Evolutionary conservation across 2,329 filamentous ascomycete genomes (phyloP).

Genomic region (Epichloe brachyelytri): DNA sequence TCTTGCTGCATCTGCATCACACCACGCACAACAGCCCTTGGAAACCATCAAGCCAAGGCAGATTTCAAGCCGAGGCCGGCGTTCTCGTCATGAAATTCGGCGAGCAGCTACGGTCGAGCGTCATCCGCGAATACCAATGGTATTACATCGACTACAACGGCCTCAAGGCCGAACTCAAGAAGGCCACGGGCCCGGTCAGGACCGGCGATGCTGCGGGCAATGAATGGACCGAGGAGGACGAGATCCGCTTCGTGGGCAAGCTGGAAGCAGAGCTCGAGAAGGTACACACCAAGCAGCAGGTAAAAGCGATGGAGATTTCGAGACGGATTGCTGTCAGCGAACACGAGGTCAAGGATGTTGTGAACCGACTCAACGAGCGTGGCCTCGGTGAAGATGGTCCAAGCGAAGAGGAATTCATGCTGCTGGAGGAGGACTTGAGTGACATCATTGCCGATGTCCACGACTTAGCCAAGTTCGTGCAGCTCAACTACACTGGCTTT

Average conservation of each 20-base stretch:
- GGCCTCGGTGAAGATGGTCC: conserved; percentile 46
- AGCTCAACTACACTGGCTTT: conserved; percentile 97
- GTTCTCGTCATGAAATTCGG: conserved; percentile 71
- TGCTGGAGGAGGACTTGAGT: conserved; percentile 87
- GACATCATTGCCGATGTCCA: conserved; percentile 98
- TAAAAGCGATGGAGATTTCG: conserved; percentile 93
- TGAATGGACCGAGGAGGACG: conserved; percentile 83
- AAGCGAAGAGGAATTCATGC: conserved; percentile 82
- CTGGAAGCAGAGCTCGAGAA: conserved; percentile 92
- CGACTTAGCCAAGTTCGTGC: conserved; percentile 94
- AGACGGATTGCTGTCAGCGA: conserved; percentile 79
- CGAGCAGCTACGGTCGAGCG: conserved; percentile 87
- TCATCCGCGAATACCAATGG: conserved; percentile 95
- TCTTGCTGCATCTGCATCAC: not conserved
- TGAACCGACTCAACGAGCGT: conserved; percentile 57
- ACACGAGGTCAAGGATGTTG: conserved; percentile 79
- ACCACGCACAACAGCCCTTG: conserved; percentile 26
- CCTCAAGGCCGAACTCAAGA: conserved; percentile 77
- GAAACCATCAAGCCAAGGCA: conserved; percentile 21
- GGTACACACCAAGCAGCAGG: conserved; percentile 93
- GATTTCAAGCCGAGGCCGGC: conserved; percentile 32
- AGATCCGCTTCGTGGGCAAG: conserved; percentile 73
- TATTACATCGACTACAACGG: conserved; percentile 98
- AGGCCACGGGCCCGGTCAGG: conserved; percentile 41
- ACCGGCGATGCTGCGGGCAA: conserved; percentile 33